phyloP scores from a whole-genome alignment of 106 monocot species.

The Allium fistulosum region DNA sequence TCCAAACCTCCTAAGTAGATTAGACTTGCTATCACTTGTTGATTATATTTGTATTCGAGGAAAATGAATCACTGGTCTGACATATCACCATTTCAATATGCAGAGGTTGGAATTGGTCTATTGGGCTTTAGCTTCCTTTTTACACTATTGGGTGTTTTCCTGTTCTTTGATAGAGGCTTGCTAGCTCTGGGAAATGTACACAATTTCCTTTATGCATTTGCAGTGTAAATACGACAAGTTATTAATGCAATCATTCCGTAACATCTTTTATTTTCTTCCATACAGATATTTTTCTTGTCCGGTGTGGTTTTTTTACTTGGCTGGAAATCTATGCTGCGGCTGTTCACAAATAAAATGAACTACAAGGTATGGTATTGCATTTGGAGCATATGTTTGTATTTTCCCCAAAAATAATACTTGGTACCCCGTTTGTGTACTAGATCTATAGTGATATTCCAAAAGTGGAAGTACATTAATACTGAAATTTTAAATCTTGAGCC shows the following conservation, averaged over 20 bases:
- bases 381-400: no score
- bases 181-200: slow-evolving; percentile 92
- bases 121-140: slow-evolving; percentile 65
- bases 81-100: slow-evolving; percentile 5
- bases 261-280: not conserved
- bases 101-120: slow-evolving; percentile 80
- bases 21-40: not conserved
- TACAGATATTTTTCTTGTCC: slow-evolving; percentile 70
- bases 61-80: not conserved
- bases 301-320: slow-evolving; percentile 73
- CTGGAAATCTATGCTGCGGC: slow-evolving; percentile 58
- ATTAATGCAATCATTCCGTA: no score
- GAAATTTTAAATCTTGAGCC: no score
- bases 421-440: no score
- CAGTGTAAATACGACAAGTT: no score
- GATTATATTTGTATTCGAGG: not conserved
- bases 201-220: no score
- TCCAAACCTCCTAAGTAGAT: no score
- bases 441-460: no score
- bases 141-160: slow-evolving; percentile 63
- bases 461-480: no score
- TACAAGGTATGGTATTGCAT: slow-evolving; percentile 37
- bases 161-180: slow-evolving; percentile 87
- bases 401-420: no score
- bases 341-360: slow-evolving; percentile 58